Conservation (phyloP, 2,329 filamentous ascomycete genomes). For the Bimuria novae-zelandiae region DNA sequence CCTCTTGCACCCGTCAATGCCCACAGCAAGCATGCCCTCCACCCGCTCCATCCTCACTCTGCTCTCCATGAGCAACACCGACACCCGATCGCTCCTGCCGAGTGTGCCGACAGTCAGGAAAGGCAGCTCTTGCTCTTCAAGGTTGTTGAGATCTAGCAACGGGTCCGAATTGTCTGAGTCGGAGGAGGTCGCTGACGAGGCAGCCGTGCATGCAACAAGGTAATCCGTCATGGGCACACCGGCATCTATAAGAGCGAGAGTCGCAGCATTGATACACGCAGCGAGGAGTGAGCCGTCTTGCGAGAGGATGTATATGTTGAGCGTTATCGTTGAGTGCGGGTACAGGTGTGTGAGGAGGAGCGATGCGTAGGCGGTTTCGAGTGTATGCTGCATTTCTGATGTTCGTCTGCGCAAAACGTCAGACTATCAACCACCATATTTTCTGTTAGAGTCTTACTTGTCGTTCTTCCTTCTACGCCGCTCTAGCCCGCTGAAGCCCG, state of each 20-base stretch:
- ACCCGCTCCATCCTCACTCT: constrained; percentile 79
- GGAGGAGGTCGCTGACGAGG: constrained; percentile 66
- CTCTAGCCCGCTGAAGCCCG: constrained; percentile 86
- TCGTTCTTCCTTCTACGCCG: constrained; percentile 78
- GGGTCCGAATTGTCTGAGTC: constrained; percentile 68
- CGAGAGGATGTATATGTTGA: constrained; percentile 84
- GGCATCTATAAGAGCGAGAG: constrained; percentile 89
- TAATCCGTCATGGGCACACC: constrained; percentile 96
- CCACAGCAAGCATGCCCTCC: constrained; percentile 92
- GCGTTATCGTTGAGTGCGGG: constrained; percentile 80
- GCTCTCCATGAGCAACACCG: constrained; percentile 83
- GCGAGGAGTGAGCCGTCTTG: constrained; percentile 91
- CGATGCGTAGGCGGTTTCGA: constrained; percentile 75
- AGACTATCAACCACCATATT: not conserved
- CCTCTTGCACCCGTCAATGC: constrained; percentile 87
- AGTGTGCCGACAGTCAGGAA: constrained; percentile 84
- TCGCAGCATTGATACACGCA: constrained; percentile 87
- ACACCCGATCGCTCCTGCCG: constrained; percentile 74
- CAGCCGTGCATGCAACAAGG: constrained; percentile 84
- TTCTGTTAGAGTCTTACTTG: constrained; percentile 62
- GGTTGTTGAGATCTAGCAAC: constrained; percentile 75
- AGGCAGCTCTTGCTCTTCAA: constrained; percentile 86
- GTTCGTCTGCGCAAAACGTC: constrained; percentile 65
- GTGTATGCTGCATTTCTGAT: constrained; percentile 78
- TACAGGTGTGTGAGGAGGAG: constrained; percentile 86